Conservation (phyloP, 257 asterid genomes). For the Orobanche coerulescens region DNA sequence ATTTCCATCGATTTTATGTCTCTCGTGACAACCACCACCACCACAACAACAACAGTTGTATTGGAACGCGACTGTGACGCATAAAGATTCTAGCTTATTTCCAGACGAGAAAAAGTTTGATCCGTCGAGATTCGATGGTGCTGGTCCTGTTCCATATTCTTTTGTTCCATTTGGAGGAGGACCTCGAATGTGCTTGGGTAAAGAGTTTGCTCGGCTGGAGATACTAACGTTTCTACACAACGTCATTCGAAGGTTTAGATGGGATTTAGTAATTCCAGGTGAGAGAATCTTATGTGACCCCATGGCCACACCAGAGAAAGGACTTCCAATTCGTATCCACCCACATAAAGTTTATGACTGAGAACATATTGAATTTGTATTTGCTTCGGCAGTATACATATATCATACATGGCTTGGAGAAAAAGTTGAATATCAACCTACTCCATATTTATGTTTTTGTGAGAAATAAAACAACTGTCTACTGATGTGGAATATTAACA, state of each 20-base stretch:
- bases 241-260: conserved; percentile 24
- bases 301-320: conserved; percentile 27
- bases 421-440: no score
- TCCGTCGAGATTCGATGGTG: conserved; percentile 39
- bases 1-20: not conserved
- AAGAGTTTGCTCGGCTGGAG: conserved; percentile 41
- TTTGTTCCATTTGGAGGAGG: conserved; percentile 58
- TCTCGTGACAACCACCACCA: no score
- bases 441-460: no score
- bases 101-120: conserved; percentile 27
- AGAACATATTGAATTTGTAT: not conserved
- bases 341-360: no score
- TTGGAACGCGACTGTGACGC: conserved; percentile 35
- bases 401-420: no score
- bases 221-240: conserved; percentile 39
- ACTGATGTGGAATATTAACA: no score
- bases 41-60: conserved; percentile 43
- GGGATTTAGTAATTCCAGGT: conserved; percentile 29
- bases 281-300: conserved; percentile 35
- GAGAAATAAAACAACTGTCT: no score
- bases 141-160: conserved; percentile 19
- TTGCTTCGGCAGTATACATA: not conserved
- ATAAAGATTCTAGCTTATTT: conserved; percentile 30
- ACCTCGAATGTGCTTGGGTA: conserved; percentile 45
- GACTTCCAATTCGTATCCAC: conserved; percentile 33